These are phyloP conservation scores for Zalaria obscura DNA, from an alignment of 2,329 filamentous ascomycete genomes.

Conservation along the genomic window DNA sequence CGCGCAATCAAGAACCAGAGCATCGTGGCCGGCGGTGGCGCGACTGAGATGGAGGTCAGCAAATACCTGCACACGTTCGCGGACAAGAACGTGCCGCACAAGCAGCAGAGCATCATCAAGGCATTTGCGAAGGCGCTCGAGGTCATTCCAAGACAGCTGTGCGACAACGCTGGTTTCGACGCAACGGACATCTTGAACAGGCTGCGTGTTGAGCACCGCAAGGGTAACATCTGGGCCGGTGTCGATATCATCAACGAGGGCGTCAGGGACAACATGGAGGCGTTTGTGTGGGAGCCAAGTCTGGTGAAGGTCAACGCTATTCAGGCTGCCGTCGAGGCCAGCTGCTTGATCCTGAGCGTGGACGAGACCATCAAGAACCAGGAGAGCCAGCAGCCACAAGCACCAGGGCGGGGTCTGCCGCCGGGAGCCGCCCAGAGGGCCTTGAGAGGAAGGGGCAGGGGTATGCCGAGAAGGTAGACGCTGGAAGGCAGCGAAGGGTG, in stretches of 20 bases:
- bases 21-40: constrained; percentile 91
- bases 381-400: constrained; percentile 75
- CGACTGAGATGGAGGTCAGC: constrained; percentile 91
- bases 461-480: constrained; percentile 68
- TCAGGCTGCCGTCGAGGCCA: constrained; percentile 87
- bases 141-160: constrained; percentile 89
- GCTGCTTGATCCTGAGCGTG: constrained; percentile 87
- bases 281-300: constrained; percentile 94
- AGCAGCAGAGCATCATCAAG: constrained; percentile 97
- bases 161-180: constrained; percentile 97
- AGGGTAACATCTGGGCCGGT: constrained; percentile 84
- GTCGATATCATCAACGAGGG: constrained; percentile 92
- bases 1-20: constrained; percentile 87
- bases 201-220: constrained; percentile 88
- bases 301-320: constrained; percentile 96
- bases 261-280: constrained; percentile 84
- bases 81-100: constrained; percentile 82
- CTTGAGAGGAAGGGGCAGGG: constrained; percentile 68
- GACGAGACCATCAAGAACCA: constrained; percentile 98
- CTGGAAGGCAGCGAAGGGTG: too few relatives aligned
- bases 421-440: constrained; percentile 71
- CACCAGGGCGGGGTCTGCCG: constrained; percentile 52
- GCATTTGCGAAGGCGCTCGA: constrained; percentile 94
- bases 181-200: constrained; percentile 96
- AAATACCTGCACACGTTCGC: constrained; percentile 86